Evolutionary conservation across 352 stramenopile species (phyloP).

Genomic region (Globisporangium uncinulatum): DNA sequence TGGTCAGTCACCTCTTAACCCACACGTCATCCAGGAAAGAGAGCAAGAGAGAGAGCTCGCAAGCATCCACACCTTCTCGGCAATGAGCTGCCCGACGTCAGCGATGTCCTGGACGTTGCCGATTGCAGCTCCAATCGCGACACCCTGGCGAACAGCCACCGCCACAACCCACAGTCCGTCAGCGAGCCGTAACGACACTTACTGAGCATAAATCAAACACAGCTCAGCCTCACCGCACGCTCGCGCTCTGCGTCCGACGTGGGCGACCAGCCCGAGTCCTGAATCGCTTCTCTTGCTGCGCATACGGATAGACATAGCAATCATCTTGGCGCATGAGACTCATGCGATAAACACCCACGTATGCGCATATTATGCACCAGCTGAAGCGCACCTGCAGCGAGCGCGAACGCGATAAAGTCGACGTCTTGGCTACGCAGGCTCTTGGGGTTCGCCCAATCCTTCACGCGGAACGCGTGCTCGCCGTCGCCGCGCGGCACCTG

Average conservation of each 20-base stretch:
- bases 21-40: no score
- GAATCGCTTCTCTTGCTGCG: constrained; percentile 72
- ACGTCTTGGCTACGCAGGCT: constrained; percentile 68
- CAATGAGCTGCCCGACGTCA: constrained; percentile 57
- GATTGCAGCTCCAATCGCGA: constrained; percentile 81
- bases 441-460: constrained; percentile 68
- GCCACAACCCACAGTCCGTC: neutral
- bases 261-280: constrained; percentile 63
- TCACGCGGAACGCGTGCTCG: constrained; percentile 46
- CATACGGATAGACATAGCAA: neutral
- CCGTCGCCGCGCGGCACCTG: constrained; percentile 59
- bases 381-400: constrained; percentile 56
- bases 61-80: constrained; percentile 38
- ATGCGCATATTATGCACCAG: neutral
- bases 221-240: constrained; percentile 33
- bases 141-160: constrained; percentile 35
- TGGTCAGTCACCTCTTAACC: no score
- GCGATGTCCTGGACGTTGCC: constrained; percentile 86
- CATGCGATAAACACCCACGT: neutral
- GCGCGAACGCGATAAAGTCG: constrained; percentile 81
- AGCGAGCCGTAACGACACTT: neutral
- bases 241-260: constrained; percentile 60
- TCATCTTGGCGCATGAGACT: neutral
- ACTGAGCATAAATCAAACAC: neutral
- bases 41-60: no score